phyloP scores from a whole-genome alignment of 257 asterid species.

The Gardenia jasminoides region DNA sequence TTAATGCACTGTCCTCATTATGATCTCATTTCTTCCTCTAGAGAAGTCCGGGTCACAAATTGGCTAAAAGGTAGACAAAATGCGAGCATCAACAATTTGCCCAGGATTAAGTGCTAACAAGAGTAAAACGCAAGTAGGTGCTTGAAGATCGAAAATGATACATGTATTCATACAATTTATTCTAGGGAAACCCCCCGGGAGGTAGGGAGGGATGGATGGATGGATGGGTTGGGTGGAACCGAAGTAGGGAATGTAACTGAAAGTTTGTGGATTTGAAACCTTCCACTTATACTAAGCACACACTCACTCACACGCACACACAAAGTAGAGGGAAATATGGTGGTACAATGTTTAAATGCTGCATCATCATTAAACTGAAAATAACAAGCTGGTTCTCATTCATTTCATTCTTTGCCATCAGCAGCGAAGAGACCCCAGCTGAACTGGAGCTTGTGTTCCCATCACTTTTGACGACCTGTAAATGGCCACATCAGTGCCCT shows the following conservation, averaged over 20 bases:
- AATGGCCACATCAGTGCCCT: slow-evolving; percentile 44
- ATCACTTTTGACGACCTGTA: slow-evolving; percentile 77
- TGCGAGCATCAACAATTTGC: background rate
- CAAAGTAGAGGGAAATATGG: too few species aligned
- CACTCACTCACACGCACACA: too few species aligned
- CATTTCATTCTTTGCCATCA: slow-evolving; percentile 66
- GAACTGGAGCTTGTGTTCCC: slow-evolving; percentile 82
- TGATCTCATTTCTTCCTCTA: background rate
- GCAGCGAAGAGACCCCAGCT: slow-evolving; percentile 85
- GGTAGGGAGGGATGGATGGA: too few species aligned
- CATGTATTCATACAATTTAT: background rate
- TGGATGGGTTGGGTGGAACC: too few species aligned
- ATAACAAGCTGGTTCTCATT: background rate
- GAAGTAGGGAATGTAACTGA: too few species aligned
- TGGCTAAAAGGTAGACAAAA: background rate
- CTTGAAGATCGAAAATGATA: background rate
- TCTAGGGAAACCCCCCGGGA: too few species aligned
- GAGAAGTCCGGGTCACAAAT: background rate
- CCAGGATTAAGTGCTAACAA: background rate
- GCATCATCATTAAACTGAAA: background rate
- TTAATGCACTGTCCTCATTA: background rate
- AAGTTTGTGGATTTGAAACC: too few species aligned
- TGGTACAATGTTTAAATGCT: background rate
- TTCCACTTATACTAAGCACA: too few species aligned
- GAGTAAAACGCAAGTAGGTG: background rate